A percentile compares a stretch with the other conserved stretches of the same genome.
These are phyloP conservation scores for Dissophora ornata DNA, from an alignment of 192 early-diverging fungal genomes.

Conservation along the genomic window DNA sequence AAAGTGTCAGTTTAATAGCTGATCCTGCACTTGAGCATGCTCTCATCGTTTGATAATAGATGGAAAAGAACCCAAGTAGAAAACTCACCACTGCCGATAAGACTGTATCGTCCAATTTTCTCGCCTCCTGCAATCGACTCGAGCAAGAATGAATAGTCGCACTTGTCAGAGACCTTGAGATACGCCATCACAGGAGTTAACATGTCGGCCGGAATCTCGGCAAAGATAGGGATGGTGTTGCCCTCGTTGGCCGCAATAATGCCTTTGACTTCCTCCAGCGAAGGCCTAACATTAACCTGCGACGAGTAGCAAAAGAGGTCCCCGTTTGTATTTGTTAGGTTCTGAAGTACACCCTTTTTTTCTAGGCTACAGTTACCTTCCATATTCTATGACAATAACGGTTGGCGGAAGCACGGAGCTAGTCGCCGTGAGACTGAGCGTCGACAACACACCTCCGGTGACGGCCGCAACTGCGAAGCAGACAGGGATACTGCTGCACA, in stretches of 20 bases:
- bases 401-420: too few relatives aligned
- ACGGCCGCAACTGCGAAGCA: too few relatives aligned
- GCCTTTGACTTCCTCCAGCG: slow-evolving; percentile 75
- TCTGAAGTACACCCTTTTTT: too few relatives aligned
- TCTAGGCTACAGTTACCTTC: too few relatives aligned
- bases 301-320: background rate
- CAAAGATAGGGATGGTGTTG: slow-evolving; percentile 93
- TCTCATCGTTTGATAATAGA: too few relatives aligned
- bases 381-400: too few relatives aligned
- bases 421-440: too few relatives aligned
- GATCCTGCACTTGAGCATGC: background rate
- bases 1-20: background rate
- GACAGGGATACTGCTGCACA: too few relatives aligned
- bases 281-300: slow-evolving; percentile 67
- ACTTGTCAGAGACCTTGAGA: slow-evolving; percentile 83
- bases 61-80: too few relatives aligned
- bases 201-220: slow-evolving; percentile 88
- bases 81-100: slow-evolving; percentile 84
- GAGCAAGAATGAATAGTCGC: slow-evolving; percentile 93
- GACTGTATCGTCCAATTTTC: slow-evolving; percentile 95
- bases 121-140: slow-evolving; percentile 96
- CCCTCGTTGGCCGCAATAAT: slow-evolving; percentile 72
- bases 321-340: background rate
- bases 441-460: too few relatives aligned
- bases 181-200: slow-evolving; percentile 97